phyloP scores from a whole-genome alignment of 1,284 basidiomycete species.

The Heterobasidion parviporum region DNA sequence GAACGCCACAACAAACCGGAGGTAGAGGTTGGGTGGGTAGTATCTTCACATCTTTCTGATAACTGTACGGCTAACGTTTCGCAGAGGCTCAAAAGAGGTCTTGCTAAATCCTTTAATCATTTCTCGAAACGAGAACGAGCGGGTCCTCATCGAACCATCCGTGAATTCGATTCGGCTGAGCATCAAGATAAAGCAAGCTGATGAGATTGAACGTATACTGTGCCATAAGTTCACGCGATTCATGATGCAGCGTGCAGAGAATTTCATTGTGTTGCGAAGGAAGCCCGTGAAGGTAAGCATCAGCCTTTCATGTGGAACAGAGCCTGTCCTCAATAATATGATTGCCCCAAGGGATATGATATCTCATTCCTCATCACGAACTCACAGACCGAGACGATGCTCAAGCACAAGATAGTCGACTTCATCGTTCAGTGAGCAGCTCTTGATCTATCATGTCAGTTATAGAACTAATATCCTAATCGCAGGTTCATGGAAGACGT shows the following conservation, averaged over 20 bases:
- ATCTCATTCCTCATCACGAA: slow-evolving; percentile 99
- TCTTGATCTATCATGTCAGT: slow-evolving; percentile 1
- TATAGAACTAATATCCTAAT: neutral
- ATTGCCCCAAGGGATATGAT: slow-evolving; percentile 74
- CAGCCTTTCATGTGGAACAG: slow-evolving; percentile 1
- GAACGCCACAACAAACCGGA: slow-evolving; percentile 97
- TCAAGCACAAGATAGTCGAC: slow-evolving; percentile 99
- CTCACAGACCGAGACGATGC: slow-evolving; percentile 93
- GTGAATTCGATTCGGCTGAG: slow-evolving; percentile 95
- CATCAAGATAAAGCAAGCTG: slow-evolving; percentile 99
- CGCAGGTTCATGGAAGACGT: slow-evolving; percentile 96
- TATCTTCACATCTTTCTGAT: neutral
- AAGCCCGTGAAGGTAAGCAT: slow-evolving; percentile 82
- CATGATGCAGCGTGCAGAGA: slow-evolving; percentile 98
- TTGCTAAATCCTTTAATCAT: slow-evolving; percentile 90
- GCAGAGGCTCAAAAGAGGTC: slow-evolving; percentile 86
- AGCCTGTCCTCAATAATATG: neutral
- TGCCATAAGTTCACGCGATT: slow-evolving; percentile 99
- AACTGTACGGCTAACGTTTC: neutral
- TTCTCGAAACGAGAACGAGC: slow-evolving; percentile 94
- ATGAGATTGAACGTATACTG: slow-evolving; percentile 96
- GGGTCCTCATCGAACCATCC: slow-evolving; percentile 93
- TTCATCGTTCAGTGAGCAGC: slow-evolving; percentile 89
- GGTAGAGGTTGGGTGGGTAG: slow-evolving; percentile 72
- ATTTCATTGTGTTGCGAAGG: slow-evolving; percentile 91